A percentile compares a stretch with the other conserved stretches of the same genome.
Evolutionary conservation across 1,284 basidiomycete species (phyloP).

Genomic region (Apiotrichum gamsii): DNA sequence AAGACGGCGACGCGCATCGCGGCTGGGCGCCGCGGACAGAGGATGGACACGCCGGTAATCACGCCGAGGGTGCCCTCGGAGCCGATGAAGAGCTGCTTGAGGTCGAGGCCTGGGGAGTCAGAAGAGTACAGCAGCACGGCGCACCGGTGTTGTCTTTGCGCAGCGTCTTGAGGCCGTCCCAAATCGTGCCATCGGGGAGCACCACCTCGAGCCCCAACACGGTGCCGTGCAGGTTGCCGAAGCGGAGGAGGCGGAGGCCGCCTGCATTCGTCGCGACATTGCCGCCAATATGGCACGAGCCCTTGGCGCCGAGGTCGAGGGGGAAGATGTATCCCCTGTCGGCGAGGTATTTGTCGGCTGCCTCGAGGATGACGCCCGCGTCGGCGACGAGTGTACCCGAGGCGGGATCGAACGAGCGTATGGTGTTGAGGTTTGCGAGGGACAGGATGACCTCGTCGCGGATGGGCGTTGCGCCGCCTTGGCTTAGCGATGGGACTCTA

Average conservation of each 20-base stretch:
- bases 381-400: conserved; percentile 64
- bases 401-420: conserved; percentile 87
- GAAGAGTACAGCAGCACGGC: conserved; percentile 14
- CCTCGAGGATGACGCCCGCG: conserved; percentile 92
- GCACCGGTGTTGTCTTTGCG: conserved; percentile 96
- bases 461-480: conserved; percentile 85
- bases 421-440: conserved; percentile 71
- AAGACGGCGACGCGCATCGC: conserved; percentile 55
- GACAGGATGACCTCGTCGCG: conserved; percentile 84
- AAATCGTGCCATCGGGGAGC: conserved; percentile 89
- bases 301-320: conserved; percentile 95
- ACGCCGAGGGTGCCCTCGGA: conserved; percentile 94
- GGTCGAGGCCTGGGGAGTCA: conserved; percentile 69
- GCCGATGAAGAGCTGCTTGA: conserved; percentile 98
- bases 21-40: conserved; percentile 80
- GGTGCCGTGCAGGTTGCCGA: conserved; percentile 90
- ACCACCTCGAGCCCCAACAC: conserved; percentile 98
- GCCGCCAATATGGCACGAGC: conserved; percentile 97
- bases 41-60: conserved; percentile 90
- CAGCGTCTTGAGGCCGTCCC: conserved; percentile 70
- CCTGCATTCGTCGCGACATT: conserved; percentile 98
- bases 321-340: conserved; percentile 94
- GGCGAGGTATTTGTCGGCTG: conserved; percentile 76
- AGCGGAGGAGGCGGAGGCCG: conserved; percentile 84
- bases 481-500: too few species aligned